Evolutionary conservation across 73 alveolate species (phyloP), one percentile per base, ranked within the genome.

Genomic region (Stentor roeselii): DNA sequence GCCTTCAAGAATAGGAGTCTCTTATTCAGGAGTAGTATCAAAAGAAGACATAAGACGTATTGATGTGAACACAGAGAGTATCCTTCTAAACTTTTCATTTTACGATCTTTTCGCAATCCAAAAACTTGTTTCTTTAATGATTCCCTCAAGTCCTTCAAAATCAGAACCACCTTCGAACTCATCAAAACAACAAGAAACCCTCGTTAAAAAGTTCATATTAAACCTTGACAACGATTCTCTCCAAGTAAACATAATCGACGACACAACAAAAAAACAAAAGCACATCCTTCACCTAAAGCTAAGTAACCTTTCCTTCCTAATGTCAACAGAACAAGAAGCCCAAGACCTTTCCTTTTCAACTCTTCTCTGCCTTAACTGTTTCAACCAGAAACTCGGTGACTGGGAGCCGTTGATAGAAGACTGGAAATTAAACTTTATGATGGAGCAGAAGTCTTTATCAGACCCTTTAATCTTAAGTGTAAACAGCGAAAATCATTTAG

Each of bases 321-420:
- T 32, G 34, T 36, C 27, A 32, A 21, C 11, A 30, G 42, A 67
- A 30, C 15, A 67, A 67, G 80, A 67, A 0, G 11, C 80, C 1
- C 41, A n/a, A 30, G 34, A 67, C 11, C 14, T 67, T 1, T 36
- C 21, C 21, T 67, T 67, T 34, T 67, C 80, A 0, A 67, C 80
- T 0, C 11, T 67, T 27, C 21, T 67, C 41, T 14, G 14, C 37
- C 15, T n/a, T 21, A 2, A n/a, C 34, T 67, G 37, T 67, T 67
- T 21, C 34, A 67, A 67, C 34, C 14, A 21, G 21, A 14, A 67
- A 21, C n/a, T 21, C 14, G n/a, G 42, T 21, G 37, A 36, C 27
- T 67, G 80, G 80, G 80, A 67, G 2, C 80, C 80, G 11, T 67
- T 67, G 14, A 14, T 67, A 1, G 80, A 67, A 67, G 80, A 67